Evolutionary conservation across 805 yeast species (phyloP).

Genomic region (Barnettozyma wickerhamii): DNA sequence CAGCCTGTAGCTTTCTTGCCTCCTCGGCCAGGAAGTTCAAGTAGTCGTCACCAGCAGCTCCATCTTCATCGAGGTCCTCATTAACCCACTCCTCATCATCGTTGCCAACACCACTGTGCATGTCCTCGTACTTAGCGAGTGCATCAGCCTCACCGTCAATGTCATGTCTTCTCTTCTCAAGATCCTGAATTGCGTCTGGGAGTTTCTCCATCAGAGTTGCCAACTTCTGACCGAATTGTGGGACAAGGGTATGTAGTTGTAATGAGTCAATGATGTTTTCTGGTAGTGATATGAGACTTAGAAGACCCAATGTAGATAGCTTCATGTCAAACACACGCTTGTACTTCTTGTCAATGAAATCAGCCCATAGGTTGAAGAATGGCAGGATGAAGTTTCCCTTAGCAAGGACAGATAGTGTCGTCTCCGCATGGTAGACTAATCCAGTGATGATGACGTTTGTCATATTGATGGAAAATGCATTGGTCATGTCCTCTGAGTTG

Average conservation of each 20-base stretch:
- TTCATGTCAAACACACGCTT: slow-evolving; percentile 79
- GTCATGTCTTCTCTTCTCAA: slow-evolving; percentile 56
- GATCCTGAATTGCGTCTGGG: slow-evolving; percentile 65
- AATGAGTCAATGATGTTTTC: slow-evolving; percentile 28
- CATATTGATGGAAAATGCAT: slow-evolving; percentile 42
- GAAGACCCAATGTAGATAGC: slow-evolving; percentile 62
- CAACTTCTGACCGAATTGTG: slow-evolving; percentile 49
- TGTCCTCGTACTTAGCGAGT: slow-evolving; percentile 12
- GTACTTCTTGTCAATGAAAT: slow-evolving; percentile 45
- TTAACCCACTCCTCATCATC: slow-evolving; percentile 29
- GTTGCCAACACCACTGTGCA: slow-evolving; percentile 26
- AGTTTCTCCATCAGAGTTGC: slow-evolving; percentile 50
- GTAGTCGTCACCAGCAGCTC: slow-evolving; percentile 38
- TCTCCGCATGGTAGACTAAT: slow-evolving; percentile 54
- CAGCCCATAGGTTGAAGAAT: slow-evolving; percentile 64
- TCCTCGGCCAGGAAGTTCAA: slow-evolving; percentile 45
- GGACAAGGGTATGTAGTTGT: slow-evolving; percentile 34
- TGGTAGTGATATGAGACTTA: slow-evolving; percentile 39
- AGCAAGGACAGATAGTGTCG: slow-evolving; percentile 48
- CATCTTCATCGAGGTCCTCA: slow-evolving; percentile 29
- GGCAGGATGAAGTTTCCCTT: slow-evolving; percentile 39
- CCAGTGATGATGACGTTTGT: slow-evolving; percentile 61
- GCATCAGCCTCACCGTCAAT: slow-evolving; percentile 25
- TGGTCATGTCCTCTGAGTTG: slow-evolving; percentile 20
- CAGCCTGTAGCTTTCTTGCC: slow-evolving; percentile 33